Evolutionary conservation across 2,329 filamentous ascomycete species (phyloP).

Genomic region (Aspergillus tubingensis): DNA sequence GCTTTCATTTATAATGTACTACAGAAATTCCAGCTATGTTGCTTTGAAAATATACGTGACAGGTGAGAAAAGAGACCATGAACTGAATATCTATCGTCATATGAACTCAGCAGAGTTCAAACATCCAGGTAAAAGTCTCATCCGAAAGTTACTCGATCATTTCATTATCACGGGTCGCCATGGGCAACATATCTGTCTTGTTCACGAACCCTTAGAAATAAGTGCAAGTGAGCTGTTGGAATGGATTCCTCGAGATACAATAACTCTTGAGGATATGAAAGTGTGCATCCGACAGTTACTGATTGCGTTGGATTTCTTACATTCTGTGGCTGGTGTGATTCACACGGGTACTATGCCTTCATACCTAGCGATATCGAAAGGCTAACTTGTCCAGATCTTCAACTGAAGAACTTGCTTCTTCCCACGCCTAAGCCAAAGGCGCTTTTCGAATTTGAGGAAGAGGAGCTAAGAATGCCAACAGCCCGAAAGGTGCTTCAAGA

Average conservation of each 20-base stretch:
- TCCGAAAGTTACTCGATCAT: neutral
- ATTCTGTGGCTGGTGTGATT: neutral
- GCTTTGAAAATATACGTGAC: neutral
- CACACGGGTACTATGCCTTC: neutral
- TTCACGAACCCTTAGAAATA: neutral
- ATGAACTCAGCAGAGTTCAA: neutral
- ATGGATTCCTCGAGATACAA: neutral
- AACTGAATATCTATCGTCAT: neutral
- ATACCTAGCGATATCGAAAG: neutral
- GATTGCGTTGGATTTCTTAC: neutral
- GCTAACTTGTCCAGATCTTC: neutral
- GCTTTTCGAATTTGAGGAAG: neutral
- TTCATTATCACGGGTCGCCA: slow-evolving; percentile 2
- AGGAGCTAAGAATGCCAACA: neutral
- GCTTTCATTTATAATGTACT: neutral
- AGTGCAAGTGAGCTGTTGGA: neutral
- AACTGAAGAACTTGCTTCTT: neutral
- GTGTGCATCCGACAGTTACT: neutral
- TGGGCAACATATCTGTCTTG: slow-evolving; percentile 4
- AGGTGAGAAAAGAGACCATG: neutral
- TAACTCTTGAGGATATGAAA: neutral
- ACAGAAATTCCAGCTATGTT: neutral
- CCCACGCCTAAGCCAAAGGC: neutral
- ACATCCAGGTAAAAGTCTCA: neutral
- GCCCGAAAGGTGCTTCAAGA: slow-evolving; percentile 7